phyloP scores from a whole-genome alignment of 1,139 yeast species.

The Sugiyamaella grinbergsii region DNA sequence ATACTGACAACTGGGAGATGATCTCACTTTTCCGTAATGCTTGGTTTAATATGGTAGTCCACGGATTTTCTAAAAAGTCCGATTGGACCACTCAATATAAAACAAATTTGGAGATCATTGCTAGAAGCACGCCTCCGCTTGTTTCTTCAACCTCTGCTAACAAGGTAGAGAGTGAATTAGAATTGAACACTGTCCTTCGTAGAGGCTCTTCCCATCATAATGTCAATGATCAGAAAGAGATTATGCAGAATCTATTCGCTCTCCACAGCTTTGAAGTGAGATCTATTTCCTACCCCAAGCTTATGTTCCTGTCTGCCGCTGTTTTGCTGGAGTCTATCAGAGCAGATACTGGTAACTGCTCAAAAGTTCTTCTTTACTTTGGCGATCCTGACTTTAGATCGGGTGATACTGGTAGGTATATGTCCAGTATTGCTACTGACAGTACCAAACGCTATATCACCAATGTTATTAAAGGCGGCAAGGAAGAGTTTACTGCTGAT shows the following conservation, averaged over 20 bases:
- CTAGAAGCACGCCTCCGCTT: conserved; percentile 86
- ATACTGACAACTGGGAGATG: conserved; percentile 51
- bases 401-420: conserved; percentile 70
- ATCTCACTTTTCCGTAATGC: conserved; percentile 73
- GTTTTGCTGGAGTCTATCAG: conserved; percentile 76
- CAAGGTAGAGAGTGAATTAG: conserved; percentile 88
- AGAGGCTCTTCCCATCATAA: conserved; percentile 87
- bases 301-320: conserved; percentile 87
- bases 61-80: conserved; percentile 75
- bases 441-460: conserved; percentile 60
- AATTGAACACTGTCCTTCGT: conserved; percentile 85
- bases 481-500: conserved; percentile 50
- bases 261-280: conserved; percentile 44
- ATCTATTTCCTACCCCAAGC: conserved; percentile 70
- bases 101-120: conserved; percentile 64
- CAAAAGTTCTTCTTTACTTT: conserved; percentile 70
- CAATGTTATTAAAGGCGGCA: conserved; percentile 51
- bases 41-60: conserved; percentile 94
- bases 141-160: conserved; percentile 86
- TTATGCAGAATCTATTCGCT: conserved; percentile 39
- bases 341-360: conserved; percentile 78
- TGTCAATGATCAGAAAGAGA: conserved; percentile 71
- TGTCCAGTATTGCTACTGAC: conserved; percentile 65
- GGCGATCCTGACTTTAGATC: conserved; percentile 81
- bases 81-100: conserved; percentile 53